Evolutionary conservation across 805 yeast species (phyloP), one percentile per base, ranked within the genome.

Genomic region (Debaryomyces maramus): DNA sequence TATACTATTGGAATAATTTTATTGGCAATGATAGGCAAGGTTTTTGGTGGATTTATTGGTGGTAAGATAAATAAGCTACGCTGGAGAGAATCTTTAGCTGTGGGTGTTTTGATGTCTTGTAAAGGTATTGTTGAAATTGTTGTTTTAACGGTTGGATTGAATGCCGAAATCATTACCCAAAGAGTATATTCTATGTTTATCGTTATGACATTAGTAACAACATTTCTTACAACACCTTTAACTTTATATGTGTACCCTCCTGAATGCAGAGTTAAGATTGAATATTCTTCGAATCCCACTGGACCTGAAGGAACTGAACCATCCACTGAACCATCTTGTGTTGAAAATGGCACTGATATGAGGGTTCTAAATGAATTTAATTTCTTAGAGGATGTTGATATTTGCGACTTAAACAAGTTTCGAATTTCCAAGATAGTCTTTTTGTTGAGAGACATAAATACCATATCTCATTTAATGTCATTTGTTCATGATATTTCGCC

Each of bases 91-190:
- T 77, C 88, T 2, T 57, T 81, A 24, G 72, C 90, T 2, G 91
- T 85, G 27, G 95, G 95, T 38, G 75, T 84, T 17, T 68, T 86
- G 50, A 86, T 86, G 93, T 84, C 91, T 5, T 86, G 95, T 72
- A 86, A 86, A 61, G 95, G 95, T 61, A 84, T 85, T 47, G 93
- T 85, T 17, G 95, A 85, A 61, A 82, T 85, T 56, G 90, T 85
- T 30, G 93, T 85, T 15, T 67, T 85, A 47, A 80, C 78, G 30
- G 80, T 83, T 17, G 95, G 95, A 35, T 69, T 85, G 40, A 80
- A 77, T 45, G 85, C 93, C 4, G 77, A 77, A 0, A 86, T 86
- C 39, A 78, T 86, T 36, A 68, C 80, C 3, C 71, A 73, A 41
- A 79, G 77, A 45, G 80, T 81, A 1, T 86, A 78, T 57, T 82